phyloP scores from a whole-genome alignment of 2,329 filamentous ascomycete species.

The Chaetomium globosum region DNA sequence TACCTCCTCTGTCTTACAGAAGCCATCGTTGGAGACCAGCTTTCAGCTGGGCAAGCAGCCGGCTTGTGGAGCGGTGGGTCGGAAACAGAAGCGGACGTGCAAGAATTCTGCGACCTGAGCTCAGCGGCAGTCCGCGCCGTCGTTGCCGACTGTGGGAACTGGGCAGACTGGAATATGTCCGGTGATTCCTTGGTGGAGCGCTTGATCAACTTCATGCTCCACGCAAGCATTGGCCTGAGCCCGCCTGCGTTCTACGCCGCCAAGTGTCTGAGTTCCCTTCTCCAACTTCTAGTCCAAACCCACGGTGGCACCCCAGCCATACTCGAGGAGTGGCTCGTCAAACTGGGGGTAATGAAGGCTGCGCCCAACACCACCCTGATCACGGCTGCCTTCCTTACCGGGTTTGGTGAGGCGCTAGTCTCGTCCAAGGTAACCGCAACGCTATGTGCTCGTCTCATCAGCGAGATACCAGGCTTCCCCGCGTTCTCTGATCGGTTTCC shows the following conservation, averaged over 20 bases:
- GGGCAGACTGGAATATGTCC: conserved; percentile 44
- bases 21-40: conserved; percentile 58
- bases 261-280: conserved; percentile 53
- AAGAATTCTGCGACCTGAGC: conserved; percentile 49
- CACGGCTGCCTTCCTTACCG: conserved; percentile 54
- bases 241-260: conserved; percentile 56
- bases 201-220: conserved; percentile 50
- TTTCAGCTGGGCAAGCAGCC: conserved; percentile 49
- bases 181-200: conserved; percentile 45
- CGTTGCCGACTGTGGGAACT: conserved; percentile 42
- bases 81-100: conserved; percentile 46
- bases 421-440: conserved; percentile 54
- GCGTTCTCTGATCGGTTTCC: conserved; percentile 36
- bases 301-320: conserved; percentile 52
- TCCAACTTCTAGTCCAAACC: conserved; percentile 51
- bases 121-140: conserved; percentile 45
- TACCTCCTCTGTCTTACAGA: conserved; percentile 55
- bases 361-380: conserved; percentile 52
- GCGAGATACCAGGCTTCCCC: conserved; percentile 58
- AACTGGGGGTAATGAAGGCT: conserved; percentile 52
- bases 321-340: conserved; percentile 53
- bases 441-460: conserved; percentile 63
- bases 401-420: conserved; percentile 54
- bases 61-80: conserved; percentile 51
- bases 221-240: conserved; percentile 48